These are phyloP conservation scores for Dactylellina drechsleri DNA, from an alignment of 2,329 filamentous ascomycete genomes.

Conservation along the genomic window DNA sequence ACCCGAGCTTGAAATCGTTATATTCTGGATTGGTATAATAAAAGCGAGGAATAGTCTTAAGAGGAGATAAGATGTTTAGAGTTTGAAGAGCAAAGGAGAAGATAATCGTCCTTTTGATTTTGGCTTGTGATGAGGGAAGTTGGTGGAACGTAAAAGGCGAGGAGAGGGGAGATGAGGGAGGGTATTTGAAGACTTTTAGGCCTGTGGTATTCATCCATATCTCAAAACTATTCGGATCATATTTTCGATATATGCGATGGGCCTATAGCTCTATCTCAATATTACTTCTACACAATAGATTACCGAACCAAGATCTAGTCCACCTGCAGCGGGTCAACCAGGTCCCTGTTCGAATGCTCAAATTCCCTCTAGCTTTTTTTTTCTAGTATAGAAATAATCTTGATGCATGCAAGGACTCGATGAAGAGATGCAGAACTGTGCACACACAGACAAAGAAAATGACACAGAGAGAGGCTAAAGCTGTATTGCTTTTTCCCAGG, in stretches of 20 bases:
- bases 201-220: conserved; percentile 42
- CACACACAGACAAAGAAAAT: conserved; percentile 1
- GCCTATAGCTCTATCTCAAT: conserved; percentile 33
- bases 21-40: conserved; percentile 31
- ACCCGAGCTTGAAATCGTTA: conserved; percentile 10
- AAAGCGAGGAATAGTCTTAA: conserved; percentile 8
- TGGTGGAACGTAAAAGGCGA: conserved; percentile 51
- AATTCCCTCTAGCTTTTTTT: conserved; percentile 8
- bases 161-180: conserved; percentile 51
- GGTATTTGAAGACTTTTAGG: conserved; percentile 54
- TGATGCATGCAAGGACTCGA: conserved; percentile 37
- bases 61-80: conserved; percentile 49
- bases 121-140: conserved; percentile 49
- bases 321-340: conserved; percentile 5
- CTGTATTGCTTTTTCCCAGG: conserved; percentile 2
- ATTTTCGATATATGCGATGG: conserved; percentile 41
- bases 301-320: conserved; percentile 50
- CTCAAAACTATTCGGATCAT: conserved; percentile 33
- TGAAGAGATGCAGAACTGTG: conserved; percentile 10
- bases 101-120: conserved; percentile 30
- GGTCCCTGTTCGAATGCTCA: conserved; percentile 24
- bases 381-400: conserved; percentile 17
- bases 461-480: background rate
- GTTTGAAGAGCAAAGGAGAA: conserved; percentile 31
- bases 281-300: conserved; percentile 38